Percentiles rank a stretch among this genome's conserved stretches.
phyloP scores from a whole-genome alignment of 495 filamentous ascomycete species.

The Neurospora cerealis region DNA sequence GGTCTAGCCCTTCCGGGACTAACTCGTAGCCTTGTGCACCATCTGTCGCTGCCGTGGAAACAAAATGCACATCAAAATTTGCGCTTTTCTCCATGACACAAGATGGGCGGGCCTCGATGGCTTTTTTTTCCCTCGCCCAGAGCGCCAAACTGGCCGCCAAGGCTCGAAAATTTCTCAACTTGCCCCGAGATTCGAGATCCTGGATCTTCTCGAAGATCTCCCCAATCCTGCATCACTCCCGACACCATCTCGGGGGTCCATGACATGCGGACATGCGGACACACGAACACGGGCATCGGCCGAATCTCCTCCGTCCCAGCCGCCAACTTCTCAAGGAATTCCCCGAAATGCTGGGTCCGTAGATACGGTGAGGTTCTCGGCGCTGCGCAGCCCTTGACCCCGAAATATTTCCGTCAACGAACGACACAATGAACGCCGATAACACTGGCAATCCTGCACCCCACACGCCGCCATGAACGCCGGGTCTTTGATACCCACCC shows the following conservation, averaged over 20 bases:
- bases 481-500: not conserved
- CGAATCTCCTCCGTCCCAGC: not conserved
- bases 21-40: not conserved
- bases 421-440: not conserved
- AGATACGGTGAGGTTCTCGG: not conserved
- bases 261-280: not conserved
- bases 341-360: not conserved
- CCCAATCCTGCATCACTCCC: not conserved
- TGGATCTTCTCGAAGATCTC: not conserved
- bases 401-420: not conserved
- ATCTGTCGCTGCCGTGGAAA: not conserved
- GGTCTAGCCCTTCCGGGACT: not conserved
- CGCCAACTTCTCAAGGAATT: not conserved
- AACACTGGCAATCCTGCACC: not conserved
- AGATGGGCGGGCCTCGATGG: not conserved
- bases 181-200: not conserved
- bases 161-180: not conserved
- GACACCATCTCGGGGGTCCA: not conserved
- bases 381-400: not conserved
- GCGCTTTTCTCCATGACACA: not conserved
- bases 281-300: not conserved
- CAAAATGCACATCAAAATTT: not conserved
- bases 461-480: not conserved
- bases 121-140: not conserved
- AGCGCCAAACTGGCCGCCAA: not conserved